Base-by-base conservation (phyloP, 805 yeast species). In the Starmerella apicola region DNA sequence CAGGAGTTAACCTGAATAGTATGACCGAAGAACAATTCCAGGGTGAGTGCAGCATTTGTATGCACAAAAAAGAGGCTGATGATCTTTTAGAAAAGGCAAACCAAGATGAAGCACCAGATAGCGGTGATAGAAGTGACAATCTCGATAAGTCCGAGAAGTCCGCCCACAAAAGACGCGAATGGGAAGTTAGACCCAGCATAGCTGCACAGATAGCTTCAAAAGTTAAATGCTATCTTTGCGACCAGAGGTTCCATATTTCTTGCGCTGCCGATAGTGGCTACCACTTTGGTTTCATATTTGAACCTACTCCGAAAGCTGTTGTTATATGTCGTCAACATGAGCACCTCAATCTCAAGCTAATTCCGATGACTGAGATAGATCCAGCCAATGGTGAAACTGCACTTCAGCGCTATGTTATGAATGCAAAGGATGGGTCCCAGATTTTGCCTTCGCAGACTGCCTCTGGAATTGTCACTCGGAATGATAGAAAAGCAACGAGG, bases 251-350 rank as follows among this genome's bases (percentile, higher is more conserved):
- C 25, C 82, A 77, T 56, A 62, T 71, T 1, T 76, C 76, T 0
- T 79, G 84, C 63, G 77, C 77, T 12, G 72, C 70, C 39, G 36
- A 37, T 10, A 9, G 31, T 12, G 37, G 42, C 9, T 50, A 28
- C 31, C 16, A 32, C 3, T 22, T 50, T 18, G 53, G 53, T 1
- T 37, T 50, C 25, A 18, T 28, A 4, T 49, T 44, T 36, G 43
- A 40, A 4, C 58, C 58, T 6, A 26, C 27, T 21, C 30, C 57
- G 39, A 43, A 39, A n/a, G 55, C 66, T 3, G 51, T 50, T 21
- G 42, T 59, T 16, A 44, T 59, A 39, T 61, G 65, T 48, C 42
- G 49, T 3, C 41, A 37, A 16, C 66, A 62, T 37, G 49, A 29
- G 18, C 5, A 10, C 16, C 2, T 23, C 7, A 21, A 29, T 20